Base-by-base conservation (phyloP, 352 stramenopile species). In the Pythium vanterpoolii region DNA sequence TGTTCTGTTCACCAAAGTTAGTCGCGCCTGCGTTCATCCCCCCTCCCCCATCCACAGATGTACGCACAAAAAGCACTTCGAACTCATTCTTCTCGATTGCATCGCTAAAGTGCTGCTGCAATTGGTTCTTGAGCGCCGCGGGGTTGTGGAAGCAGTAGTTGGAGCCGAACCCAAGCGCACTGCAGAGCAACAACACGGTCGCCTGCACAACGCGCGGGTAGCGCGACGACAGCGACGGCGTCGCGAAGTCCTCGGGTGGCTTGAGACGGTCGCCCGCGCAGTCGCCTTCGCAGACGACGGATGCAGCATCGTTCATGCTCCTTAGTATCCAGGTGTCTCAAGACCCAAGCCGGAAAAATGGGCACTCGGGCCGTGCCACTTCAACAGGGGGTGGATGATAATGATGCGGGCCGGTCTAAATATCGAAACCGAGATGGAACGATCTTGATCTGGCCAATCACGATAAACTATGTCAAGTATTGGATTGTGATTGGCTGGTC, bases 141-240 rank as follows among this genome's bases (percentile, higher is more conserved):
- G 82, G 80, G 49, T 79, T 86, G 62, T 91, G 75, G 50, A 71
- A 89, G 68, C 72, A 86, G 58, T 76, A 91, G 57, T 79, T 87
- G 43, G 72, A 79, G 46, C 79, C 75, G 52, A 89, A 66, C 34
- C 61, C 63, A 19, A 81, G 62, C 9, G 76, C 59, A 53, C 74
- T 77, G 24, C 61, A 75, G 26, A 90, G 71, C 57, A 82, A 21
- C 16, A 90, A 64, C 34, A 89, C 68, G n/a, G 76, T 38, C 36
- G 31, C 66, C 38, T 72, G 64, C 45, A 73, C 54, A 38, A 56
- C 54, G 47, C 47, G 47, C 19, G 19, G 47, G 47, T 31, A 16
- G 44, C 26, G 44, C 24, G 7, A 9, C 42, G 27, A n/a, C n/a
- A n/a, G 42, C 42, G 42, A 47, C 18, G 19, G 8, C 40, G 40